phyloP scores from a whole-genome alignment of 2,329 filamentous ascomycete genomes.

The Colletotrichum spinosum region DNA sequence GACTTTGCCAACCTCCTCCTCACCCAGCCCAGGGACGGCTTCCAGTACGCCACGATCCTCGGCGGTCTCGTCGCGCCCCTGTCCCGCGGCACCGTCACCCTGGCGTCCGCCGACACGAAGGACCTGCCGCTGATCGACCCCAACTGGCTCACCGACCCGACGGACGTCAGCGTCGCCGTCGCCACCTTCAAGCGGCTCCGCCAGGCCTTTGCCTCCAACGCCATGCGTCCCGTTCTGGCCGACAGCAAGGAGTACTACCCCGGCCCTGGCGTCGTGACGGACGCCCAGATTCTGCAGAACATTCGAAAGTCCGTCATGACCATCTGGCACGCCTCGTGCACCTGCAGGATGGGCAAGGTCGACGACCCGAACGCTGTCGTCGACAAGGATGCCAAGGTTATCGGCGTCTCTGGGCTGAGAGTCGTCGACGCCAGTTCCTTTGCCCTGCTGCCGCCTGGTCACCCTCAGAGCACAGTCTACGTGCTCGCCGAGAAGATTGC shows the following conservation, averaged over 20 bases:
- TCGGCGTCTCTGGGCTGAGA: slow-evolving; percentile 45
- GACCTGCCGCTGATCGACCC: slow-evolving; percentile 58
- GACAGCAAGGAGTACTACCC: slow-evolving; percentile 52
- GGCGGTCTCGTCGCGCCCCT: slow-evolving; percentile 50
- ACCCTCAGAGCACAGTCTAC: slow-evolving; percentile 42
- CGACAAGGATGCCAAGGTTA: slow-evolving; percentile 45
- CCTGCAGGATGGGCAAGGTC: slow-evolving; percentile 62
- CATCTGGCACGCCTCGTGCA: slow-evolving; percentile 64
- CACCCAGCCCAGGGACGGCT: slow-evolving; percentile 33
- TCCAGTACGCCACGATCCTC: slow-evolving; percentile 40
- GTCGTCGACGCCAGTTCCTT: slow-evolving; percentile 47
- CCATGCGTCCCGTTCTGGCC: slow-evolving; percentile 44
- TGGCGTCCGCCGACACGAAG: slow-evolving; percentile 47
- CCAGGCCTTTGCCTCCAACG: slow-evolving; percentile 46
- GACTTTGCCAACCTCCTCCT: slow-evolving; percentile 14
- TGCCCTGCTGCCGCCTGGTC: slow-evolving; percentile 42
- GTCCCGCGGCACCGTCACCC: slow-evolving; percentile 57
- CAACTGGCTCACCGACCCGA: slow-evolving; percentile 56
- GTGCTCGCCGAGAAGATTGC: slow-evolving; percentile 43
- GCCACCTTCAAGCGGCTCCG: slow-evolving; percentile 56
- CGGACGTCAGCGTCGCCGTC: slow-evolving; percentile 58
- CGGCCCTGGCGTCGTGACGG: slow-evolving; percentile 50
- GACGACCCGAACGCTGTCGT: slow-evolving; percentile 47
- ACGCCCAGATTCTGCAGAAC: slow-evolving; percentile 42
- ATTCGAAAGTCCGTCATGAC: slow-evolving; percentile 53